Evolutionary conservation across 202 grass and related monocot species (phyloP).

Genomic region (Schoenoplectus triqueter): DNA sequence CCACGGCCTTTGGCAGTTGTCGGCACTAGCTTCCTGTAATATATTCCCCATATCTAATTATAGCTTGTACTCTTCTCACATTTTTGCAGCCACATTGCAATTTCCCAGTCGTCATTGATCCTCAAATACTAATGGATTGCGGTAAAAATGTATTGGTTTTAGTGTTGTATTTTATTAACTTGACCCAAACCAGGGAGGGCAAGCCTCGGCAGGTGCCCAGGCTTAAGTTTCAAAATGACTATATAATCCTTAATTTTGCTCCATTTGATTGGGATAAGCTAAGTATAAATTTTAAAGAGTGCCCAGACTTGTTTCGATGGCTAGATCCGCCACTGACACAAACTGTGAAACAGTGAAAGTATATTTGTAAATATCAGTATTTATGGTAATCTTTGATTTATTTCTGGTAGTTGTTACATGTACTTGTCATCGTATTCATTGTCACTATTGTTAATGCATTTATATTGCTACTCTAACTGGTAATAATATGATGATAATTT

Average conservation of each 20-base stretch:
- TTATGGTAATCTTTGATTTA: not conserved
- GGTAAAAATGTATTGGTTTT: not conserved
- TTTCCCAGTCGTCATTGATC: not conserved
- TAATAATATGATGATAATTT: not conserved
- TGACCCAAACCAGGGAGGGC: not conserved
- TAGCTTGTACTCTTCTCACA: not conserved
- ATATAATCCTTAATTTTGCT: no score
- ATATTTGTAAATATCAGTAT: not conserved
- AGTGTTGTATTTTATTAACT: not conserved
- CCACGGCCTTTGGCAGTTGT: constrained; percentile 87
- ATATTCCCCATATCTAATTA: constrained; percentile 34
- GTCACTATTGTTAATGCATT: not conserved
- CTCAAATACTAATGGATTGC: not conserved
- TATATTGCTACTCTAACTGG: not conserved
- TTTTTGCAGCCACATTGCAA: not conserved
- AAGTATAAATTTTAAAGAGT: no score
- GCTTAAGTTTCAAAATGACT: no score
- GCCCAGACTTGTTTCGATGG: no score
- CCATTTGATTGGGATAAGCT: no score
- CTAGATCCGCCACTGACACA: not conserved
- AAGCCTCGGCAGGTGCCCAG: no score
- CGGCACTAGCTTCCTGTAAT: constrained; percentile 76
- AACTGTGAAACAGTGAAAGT: not conserved
- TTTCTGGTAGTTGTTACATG: not conserved
- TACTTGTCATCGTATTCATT: not conserved